These are phyloP conservation scores for Cryptosporidium ubiquitum DNA, from an alignment of 169 alveolate genomes.

Conservation along the genomic window DNA sequence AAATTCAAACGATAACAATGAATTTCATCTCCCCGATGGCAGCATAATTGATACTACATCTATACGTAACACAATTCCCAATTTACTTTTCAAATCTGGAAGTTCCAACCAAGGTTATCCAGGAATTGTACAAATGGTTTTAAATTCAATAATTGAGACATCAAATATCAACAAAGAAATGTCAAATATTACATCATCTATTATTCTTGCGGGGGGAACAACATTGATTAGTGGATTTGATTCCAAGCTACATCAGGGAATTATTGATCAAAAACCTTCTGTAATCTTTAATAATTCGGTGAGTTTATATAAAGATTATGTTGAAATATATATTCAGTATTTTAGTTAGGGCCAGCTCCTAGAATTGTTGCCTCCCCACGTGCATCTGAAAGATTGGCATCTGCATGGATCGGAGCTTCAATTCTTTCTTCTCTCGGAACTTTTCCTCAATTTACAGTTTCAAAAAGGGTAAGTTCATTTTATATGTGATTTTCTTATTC, in stretches of 20 bases:
- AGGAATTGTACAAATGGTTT: conserved; percentile 59
- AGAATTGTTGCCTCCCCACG: conserved; percentile 69
- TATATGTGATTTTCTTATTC: background rate
- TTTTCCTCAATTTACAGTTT: conserved; percentile 63
- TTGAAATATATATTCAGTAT: background rate
- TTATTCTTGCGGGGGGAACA: conserved; percentile 64
- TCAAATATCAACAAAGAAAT: conserved; percentile 18
- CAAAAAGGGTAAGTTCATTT: conserved; percentile 47
- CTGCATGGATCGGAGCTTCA: conserved; percentile 75
- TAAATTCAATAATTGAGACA: conserved; percentile 40
- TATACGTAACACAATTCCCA: conserved; percentile 47
- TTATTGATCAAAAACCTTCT: conserved; percentile 33
- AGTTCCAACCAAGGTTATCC: conserved; percentile 50
- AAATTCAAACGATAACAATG: background rate
- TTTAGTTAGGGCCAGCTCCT: conserved; percentile 21
- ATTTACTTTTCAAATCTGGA: conserved; percentile 26
- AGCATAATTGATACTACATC: conserved; percentile 46
- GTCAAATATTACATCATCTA: conserved; percentile 34
- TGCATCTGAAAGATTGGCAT: conserved; percentile 49
- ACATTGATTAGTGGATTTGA: conserved; percentile 62
- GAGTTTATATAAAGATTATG: background rate
- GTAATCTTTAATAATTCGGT: conserved; percentile 4
- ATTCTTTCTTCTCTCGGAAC: conserved; percentile 67
- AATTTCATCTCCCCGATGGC: conserved; percentile 61
- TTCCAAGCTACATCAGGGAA: conserved; percentile 31